Evolutionary conservation across 78 protist species (phyloP), one percentile per base, ranked within the genome.

Genomic region (Dictyostelium capitatum): DNA sequence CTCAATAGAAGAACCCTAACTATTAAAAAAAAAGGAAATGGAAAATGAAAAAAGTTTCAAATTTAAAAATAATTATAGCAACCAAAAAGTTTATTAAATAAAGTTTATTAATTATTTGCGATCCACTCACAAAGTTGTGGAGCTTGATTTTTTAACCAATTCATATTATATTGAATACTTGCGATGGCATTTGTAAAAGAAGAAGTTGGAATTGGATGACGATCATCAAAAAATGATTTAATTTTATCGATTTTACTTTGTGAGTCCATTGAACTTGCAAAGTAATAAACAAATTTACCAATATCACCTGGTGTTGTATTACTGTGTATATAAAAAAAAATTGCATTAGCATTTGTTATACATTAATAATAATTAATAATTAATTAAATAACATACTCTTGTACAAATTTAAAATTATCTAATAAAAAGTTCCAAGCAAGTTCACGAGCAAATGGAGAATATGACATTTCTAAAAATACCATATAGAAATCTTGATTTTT

Each of bases 91-190:
- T 28, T 30, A 28, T 69, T 37, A 32, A 12, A 25, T 28, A 19
- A 69, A n/a, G 8, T 30, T 11, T 23, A 62, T 32, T 72, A 72
- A 41, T 72, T 72, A 41, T 77, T 28, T 50, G 6, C 5, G 6
- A 77, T 25, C 46, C 75, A 77, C 23, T 77, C 51, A 50, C 57
- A 77, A 50, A 77, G 37, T 50, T 77, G n/a, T 50, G 46, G 46
- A 0, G 87, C 67, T 56, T 80, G 67, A 7, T n/a, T 47, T 80
- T 80, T 46, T 19, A 80, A 37, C 87, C 87, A 80, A 37, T 56
- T 48, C 67, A 80, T 80, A 62, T 80, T 80, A 14, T 56, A 30
- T 43, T 80, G 67, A 25, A 80, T 62, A 46, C 73, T 46, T n/a
- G 67, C 73, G 6, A 80, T 41, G 1, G 87, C 32, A 25, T n/a